Evolutionary conservation across 148 eudicot species (phyloP).

Genomic region (Fagopyrum homotropicum): DNA sequence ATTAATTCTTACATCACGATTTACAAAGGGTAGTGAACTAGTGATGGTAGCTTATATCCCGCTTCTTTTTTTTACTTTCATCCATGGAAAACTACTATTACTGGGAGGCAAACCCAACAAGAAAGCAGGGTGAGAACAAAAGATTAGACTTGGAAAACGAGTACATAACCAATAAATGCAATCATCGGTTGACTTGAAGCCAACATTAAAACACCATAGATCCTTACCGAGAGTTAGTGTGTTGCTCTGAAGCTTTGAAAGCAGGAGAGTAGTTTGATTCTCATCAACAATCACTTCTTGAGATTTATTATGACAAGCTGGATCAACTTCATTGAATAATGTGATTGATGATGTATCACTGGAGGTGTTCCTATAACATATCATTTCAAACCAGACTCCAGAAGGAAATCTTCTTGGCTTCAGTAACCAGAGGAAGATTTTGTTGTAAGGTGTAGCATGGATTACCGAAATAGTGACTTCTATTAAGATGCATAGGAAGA

Average conservation of each 20-base stretch:
- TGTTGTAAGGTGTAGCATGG: slow-evolving; percentile 81
- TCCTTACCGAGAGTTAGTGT: slow-evolving; percentile 52
- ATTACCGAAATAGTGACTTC: slow-evolving; percentile 56
- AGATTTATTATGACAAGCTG: slow-evolving; percentile 23
- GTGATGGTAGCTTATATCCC: neutral
- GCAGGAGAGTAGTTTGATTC: slow-evolving; percentile 30
- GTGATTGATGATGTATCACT: slow-evolving; percentile 17
- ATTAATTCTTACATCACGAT: neutral
- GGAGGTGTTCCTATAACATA: slow-evolving; percentile 27
- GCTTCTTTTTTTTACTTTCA: neutral
- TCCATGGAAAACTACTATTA: neutral
- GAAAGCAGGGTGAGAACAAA: neutral
- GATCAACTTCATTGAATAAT: slow-evolving; percentile 12
- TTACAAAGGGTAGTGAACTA: neutral
- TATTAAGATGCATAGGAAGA: slow-evolving; percentile 36
- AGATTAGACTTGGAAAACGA: neutral
- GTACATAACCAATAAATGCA: neutral
- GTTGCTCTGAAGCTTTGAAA: slow-evolving; percentile 72
- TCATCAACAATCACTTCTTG: slow-evolving; percentile 20
- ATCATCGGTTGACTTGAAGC: neutral
- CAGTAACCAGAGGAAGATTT: slow-evolving; percentile 64
- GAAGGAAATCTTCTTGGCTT: slow-evolving; percentile 67
- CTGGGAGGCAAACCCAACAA: neutral
- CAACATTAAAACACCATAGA: slow-evolving; percentile 4
- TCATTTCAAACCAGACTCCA: slow-evolving; percentile 72